phyloP scores from a whole-genome alignment of 768 basidiomycete genomes.

The Suillus occidentalis region DNA sequence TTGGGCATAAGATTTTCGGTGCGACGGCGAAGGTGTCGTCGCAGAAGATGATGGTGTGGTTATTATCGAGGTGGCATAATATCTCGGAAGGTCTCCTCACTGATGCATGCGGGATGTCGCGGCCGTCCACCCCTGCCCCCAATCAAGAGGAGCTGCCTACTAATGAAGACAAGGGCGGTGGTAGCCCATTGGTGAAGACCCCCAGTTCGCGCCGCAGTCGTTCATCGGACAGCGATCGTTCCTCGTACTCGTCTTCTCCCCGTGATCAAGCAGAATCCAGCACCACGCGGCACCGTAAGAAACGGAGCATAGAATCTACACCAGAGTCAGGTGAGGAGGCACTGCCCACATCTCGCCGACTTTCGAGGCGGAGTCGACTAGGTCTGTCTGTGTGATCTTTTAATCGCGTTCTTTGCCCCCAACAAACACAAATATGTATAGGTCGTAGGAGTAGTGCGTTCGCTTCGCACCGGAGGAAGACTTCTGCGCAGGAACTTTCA shows the following conservation, averaged over 20 bases:
- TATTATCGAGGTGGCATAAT: slow-evolving; percentile 27
- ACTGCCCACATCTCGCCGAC: background rate
- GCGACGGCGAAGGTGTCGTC: slow-evolving; percentile 25
- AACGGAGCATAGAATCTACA: slow-evolving; percentile 10
- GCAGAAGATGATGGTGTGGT: slow-evolving; percentile 35
- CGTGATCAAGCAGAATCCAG: slow-evolving; percentile 16
- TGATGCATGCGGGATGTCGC: slow-evolving; percentile 26
- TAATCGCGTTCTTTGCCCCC: background rate
- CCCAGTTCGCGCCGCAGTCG: slow-evolving; percentile 10
- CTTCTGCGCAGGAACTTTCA: slow-evolving; percentile 1
- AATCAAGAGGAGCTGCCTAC: background rate
- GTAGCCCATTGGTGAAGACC: background rate
- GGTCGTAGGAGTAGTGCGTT: background rate
- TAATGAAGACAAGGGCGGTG: background rate
- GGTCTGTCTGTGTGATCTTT: slow-evolving; percentile 14
- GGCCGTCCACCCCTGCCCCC: slow-evolving; percentile 12
- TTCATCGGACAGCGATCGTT: slow-evolving; percentile 2
- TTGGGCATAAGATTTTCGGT: slow-evolving; percentile 42
- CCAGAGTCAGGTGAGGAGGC: slow-evolving; percentile 7
- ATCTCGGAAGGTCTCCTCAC: slow-evolving; percentile 27
- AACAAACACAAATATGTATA: background rate
- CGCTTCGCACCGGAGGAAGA: background rate
- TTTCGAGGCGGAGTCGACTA: background rate
- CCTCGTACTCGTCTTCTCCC: slow-evolving; percentile 11
- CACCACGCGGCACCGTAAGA: slow-evolving; percentile 19